phyloP scores from a whole-genome alignment of 345 rosid genomes.

The Physaria fendleri region DNA sequence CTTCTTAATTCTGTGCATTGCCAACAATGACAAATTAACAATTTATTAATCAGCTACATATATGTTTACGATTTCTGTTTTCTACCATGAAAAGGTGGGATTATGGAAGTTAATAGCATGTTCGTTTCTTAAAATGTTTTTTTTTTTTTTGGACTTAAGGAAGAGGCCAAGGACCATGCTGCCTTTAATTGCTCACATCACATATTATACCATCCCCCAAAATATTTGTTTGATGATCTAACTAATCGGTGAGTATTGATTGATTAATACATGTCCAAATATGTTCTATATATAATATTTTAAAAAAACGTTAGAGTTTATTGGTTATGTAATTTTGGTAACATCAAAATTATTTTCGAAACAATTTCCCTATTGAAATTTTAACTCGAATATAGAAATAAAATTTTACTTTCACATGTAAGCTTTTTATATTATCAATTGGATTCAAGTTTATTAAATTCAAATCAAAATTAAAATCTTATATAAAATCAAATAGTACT shows the following conservation, averaged over 20 bases:
- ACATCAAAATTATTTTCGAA: no score
- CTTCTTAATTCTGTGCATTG: not conserved
- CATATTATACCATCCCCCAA: no score
- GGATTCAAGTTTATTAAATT: no score
- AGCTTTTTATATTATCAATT: not conserved
- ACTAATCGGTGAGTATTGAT: not conserved
- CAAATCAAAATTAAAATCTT: not conserved
- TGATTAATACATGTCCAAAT: not conserved
- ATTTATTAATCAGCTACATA: not conserved
- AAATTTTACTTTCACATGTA: not conserved
- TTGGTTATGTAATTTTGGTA: not conserved
- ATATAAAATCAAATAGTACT: not conserved
- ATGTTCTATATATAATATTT: not conserved
- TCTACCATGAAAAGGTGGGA: not conserved
- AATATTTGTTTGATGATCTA: constrained; percentile 6
- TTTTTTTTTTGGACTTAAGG: constrained; percentile 12
- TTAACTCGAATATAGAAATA: no score
- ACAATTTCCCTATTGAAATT: no score
- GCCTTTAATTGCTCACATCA: not conserved
- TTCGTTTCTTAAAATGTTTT: not conserved
- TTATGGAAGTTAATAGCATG: not conserved
- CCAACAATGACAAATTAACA: not conserved
- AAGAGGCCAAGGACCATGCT: constrained; percentile 32
- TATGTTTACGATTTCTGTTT: not conserved
- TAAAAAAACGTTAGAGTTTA: not conserved